Evolutionary conservation across 257 asterid species (phyloP), one percentile per base, ranked within the genome.

Genomic region (Nemophila menziesii): DNA sequence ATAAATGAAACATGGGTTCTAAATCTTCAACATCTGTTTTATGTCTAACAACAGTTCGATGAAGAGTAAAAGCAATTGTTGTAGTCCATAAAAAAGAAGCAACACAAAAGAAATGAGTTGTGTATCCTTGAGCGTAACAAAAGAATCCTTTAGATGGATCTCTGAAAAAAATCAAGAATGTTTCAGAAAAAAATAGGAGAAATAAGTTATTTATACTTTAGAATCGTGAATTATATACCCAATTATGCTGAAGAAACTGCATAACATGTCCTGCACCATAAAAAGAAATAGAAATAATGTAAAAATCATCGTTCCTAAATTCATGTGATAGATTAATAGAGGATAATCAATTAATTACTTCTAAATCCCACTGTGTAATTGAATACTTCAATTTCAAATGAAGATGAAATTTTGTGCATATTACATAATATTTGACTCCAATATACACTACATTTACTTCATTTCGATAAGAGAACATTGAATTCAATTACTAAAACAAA

Each of bases 61-160:
- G 96, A 33, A 90, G 77, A 44, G 99, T 85, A 60, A 90, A 85
- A 49, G 98, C 98, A 51, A 90, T 90, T 43, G 92, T 79, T 14
- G 96, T 85, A 22, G 99, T 85, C 99, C 99, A 90, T 20, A 90
- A 60, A 61, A 90, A 85, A 41, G 99, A 90, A 18, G 98, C 99
- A 38, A 90, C 94, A 50, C 96, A 85, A 71, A 90, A 90, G 70
- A 90, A 90, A 71, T 90, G 96, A 44, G 99, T 90, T 6, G 89
- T 69, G 65, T 90, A 90, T 54, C 96, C 96, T 77, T 90, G 99
- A 64, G 84, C 93, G 65, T 78, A 79, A 64, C 96, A 90, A 62
- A 90, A 84, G 73, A 74, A 82, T 40, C 93, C 94, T 71, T 73
- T 79, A 33, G 96, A 81, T 39, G 96, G 99, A 77, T 85, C 99